Conservation (phyloP, 192 early-diverging fungal species). For the Coemansia sp. region DNA sequence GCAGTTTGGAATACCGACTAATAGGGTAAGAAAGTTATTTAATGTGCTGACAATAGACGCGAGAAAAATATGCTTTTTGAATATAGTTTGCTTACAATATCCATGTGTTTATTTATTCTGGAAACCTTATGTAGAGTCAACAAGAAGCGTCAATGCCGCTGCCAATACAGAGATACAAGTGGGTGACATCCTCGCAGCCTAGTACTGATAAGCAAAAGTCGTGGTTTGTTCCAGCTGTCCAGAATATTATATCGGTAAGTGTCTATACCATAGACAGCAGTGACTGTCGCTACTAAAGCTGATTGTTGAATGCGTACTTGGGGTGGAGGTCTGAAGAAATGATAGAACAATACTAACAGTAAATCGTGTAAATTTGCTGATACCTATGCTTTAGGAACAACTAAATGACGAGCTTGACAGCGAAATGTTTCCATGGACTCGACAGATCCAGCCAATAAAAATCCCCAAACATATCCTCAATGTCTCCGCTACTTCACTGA, state of each 20-base stretch:
- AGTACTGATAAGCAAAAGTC: constrained; percentile 4
- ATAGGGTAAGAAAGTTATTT: constrained; percentile 21
- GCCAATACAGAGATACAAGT: constrained; percentile 5
- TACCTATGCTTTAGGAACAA: constrained; percentile 6
- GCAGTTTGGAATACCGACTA: constrained; percentile 36
- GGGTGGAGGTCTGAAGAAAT: too few relatives aligned
- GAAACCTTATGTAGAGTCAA: constrained; percentile 6
- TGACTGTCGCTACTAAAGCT: too few relatives aligned
- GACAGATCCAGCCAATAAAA: constrained; percentile 23
- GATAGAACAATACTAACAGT: too few relatives aligned
- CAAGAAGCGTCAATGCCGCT: not conserved
- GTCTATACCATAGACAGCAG: too few relatives aligned
- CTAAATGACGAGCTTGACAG: constrained; percentile 15
- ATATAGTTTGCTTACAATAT: not conserved
- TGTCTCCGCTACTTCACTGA: constrained; percentile 30
- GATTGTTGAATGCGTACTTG: too few relatives aligned
- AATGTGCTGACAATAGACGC: not conserved
- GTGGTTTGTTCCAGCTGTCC: constrained; percentile 36
- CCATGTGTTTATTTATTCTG: not conserved
- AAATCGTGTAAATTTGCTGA: not conserved
- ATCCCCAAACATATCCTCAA: constrained; percentile 35
- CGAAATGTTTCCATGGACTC: constrained; percentile 42
- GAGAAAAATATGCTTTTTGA: not conserved
- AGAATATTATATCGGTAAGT: constrained; percentile 22
- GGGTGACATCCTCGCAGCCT: constrained; percentile 1